Conservation (phyloP, 306 rosid species). For the Styphnolobium japonicum region DNA sequence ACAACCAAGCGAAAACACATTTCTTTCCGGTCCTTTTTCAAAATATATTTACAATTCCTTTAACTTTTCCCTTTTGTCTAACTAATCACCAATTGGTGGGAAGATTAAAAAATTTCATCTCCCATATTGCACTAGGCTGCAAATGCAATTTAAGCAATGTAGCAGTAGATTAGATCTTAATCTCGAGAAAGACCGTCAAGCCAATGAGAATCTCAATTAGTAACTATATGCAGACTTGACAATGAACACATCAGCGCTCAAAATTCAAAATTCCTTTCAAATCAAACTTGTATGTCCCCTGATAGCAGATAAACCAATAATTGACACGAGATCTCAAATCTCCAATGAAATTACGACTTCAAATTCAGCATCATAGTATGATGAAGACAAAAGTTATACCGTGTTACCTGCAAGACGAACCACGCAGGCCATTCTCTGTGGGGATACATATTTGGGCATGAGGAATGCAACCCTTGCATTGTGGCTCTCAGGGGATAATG, state of each 20-base stretch:
- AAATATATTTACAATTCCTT: neutral
- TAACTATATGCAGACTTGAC: neutral
- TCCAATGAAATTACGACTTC: neutral
- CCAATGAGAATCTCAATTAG: neutral
- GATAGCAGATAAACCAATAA: neutral
- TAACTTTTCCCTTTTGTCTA: neutral
- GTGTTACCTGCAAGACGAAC: conserved; percentile 90
- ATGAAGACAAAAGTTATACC: neutral
- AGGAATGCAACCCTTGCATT: conserved; percentile 89
- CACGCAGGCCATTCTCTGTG: conserved; percentile 79
- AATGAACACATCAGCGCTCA: neutral
- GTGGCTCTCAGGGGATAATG: conserved; percentile 95
- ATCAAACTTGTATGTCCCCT: neutral
- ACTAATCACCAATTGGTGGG: neutral
- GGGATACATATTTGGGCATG: conserved; percentile 62
- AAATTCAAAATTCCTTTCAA: neutral
- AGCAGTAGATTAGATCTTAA: neutral
- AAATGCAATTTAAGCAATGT: conserved; percentile 14
- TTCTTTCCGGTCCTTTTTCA: neutral
- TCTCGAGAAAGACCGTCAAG: neutral
- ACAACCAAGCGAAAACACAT: neutral
- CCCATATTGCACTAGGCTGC: neutral
- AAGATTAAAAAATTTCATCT: neutral
- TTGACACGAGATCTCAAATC: neutral
- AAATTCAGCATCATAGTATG: neutral